Evolutionary conservation across 371 early-diverging fungal species (phyloP).

Genomic region (Apophysomyces elegans): DNA sequence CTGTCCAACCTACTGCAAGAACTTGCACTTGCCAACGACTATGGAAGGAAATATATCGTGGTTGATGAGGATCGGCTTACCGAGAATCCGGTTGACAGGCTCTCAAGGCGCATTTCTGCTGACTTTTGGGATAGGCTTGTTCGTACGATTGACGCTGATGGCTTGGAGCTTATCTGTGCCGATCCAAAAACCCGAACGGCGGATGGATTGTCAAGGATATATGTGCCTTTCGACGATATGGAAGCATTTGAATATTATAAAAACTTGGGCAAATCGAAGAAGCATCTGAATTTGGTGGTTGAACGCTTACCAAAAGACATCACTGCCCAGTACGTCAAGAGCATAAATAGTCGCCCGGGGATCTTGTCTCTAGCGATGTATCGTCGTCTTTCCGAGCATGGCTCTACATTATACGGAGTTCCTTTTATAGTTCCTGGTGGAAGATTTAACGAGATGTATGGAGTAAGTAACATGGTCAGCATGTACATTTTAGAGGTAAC

Average conservation of each 20-base stretch:
- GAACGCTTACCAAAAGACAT: constrained; percentile 79
- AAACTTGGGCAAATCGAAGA: constrained; percentile 55
- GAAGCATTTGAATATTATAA: constrained; percentile 75
- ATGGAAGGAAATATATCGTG: constrained; percentile 75
- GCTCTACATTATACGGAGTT: constrained; percentile 61
- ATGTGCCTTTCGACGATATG: constrained; percentile 82
- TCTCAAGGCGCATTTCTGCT: constrained; percentile 80
- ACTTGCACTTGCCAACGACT: constrained; percentile 79
- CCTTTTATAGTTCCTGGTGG: constrained; percentile 97
- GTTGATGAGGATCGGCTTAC: constrained; percentile 78
- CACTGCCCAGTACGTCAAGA: constrained; percentile 83
- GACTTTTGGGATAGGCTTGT: constrained; percentile 91
- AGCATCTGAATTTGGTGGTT: constrained; percentile 72
- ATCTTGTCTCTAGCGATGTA: constrained; percentile 80
- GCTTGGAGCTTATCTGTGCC: constrained; percentile 78
- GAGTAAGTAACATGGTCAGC: constrained; percentile 25
- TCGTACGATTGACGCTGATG: constrained; percentile 85
- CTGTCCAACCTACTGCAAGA: constrained; percentile 90
- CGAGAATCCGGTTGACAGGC: constrained; percentile 86
- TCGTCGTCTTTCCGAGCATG: constrained; percentile 17
- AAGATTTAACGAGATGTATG: constrained; percentile 97
- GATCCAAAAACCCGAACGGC: constrained; percentile 83
- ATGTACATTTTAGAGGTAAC: neutral
- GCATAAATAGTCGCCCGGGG: constrained; percentile 81
- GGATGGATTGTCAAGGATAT: constrained; percentile 74